Conservation (phyloP, 78 protist genomes). For the Polysphondylium violaceum region DNA sequence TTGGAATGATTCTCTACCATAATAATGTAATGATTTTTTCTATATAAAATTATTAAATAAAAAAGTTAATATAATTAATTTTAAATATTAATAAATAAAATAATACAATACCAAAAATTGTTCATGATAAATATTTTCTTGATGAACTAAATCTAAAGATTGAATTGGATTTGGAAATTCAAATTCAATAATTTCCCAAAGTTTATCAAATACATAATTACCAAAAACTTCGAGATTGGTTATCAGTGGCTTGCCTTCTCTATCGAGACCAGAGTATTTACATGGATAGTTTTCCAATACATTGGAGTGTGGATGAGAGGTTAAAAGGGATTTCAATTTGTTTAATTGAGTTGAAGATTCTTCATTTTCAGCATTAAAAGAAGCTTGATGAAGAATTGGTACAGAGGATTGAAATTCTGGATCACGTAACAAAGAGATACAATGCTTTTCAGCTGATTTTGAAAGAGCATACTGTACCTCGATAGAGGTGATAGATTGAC, state of each 20-base stretch:
- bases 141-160: neutral
- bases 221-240: slow-evolving; percentile 30
- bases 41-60: neutral
- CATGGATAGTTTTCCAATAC: slow-evolving; percentile 31
- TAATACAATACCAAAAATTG: neutral
- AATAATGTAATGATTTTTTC: slow-evolving; percentile 30
- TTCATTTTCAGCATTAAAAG: slow-evolving; percentile 16
- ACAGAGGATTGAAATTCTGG: neutral
- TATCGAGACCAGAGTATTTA: slow-evolving; percentile 26
- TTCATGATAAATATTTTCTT: slow-evolving; percentile 9
- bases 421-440: slow-evolving; percentile 30
- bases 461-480: slow-evolving; percentile 37
- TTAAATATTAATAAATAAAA: too few relatives aligned
- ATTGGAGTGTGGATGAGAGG: neutral
- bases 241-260: neutral
- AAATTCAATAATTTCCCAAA: slow-evolving; percentile 42
- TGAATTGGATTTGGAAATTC: slow-evolving; percentile 54
- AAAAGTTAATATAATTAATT: neutral
- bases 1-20: slow-evolving; percentile 56
- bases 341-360: neutral
- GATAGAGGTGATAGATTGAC: slow-evolving; percentile 50
- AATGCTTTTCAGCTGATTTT: slow-evolving; percentile 26
- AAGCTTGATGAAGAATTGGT: neutral
- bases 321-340: neutral
- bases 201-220: slow-evolving; percentile 14